Conservation (phyloP, 2,329 filamentous ascomycete genomes). For the Alternaria consortialis region DNA sequence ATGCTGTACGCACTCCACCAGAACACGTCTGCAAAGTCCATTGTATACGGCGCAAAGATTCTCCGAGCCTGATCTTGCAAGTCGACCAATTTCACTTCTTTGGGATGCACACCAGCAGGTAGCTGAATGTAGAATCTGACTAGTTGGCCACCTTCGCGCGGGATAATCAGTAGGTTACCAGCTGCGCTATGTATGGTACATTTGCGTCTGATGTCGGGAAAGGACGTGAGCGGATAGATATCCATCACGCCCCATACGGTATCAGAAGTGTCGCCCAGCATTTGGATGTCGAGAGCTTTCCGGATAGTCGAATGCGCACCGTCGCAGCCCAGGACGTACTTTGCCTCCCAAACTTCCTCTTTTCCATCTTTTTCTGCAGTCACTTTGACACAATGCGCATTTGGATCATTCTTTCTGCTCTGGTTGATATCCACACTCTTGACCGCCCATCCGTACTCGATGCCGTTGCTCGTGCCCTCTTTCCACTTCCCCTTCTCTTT, state of each 20-base stretch:
- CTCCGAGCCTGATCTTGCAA: conserved; percentile 62
- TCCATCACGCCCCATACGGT: conserved; percentile 67
- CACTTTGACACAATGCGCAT: conserved; percentile 45
- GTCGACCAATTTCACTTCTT: conserved; percentile 62
- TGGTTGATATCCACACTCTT: conserved; percentile 62
- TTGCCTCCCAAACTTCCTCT: conserved; percentile 46
- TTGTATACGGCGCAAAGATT: conserved; percentile 64
- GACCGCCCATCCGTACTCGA: conserved; percentile 66
- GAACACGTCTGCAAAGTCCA: conserved; percentile 66
- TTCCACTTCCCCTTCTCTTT: conserved; percentile 39
- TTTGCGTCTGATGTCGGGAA: conserved; percentile 63
- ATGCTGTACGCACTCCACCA: conserved; percentile 80
- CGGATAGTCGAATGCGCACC: conserved; percentile 64
- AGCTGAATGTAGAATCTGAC: conserved; percentile 71
- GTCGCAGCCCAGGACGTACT: conserved; percentile 58
- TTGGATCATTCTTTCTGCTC: conserved; percentile 40
- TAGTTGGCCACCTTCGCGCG: conserved; percentile 63
- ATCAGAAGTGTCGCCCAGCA: conserved; percentile 68
- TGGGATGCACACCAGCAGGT: conserved; percentile 59
- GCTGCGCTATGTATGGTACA: conserved; percentile 57
- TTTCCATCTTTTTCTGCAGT: conserved; percentile 42
- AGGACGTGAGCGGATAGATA: conserved; percentile 59
- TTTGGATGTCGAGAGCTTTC: conserved; percentile 61
- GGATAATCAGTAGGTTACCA: conserved; percentile 61
- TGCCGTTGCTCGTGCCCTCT: conserved; percentile 43